Conservation (phyloP, 371 early-diverging fungal species). For the Saksenaea oblongispora region DNA sequence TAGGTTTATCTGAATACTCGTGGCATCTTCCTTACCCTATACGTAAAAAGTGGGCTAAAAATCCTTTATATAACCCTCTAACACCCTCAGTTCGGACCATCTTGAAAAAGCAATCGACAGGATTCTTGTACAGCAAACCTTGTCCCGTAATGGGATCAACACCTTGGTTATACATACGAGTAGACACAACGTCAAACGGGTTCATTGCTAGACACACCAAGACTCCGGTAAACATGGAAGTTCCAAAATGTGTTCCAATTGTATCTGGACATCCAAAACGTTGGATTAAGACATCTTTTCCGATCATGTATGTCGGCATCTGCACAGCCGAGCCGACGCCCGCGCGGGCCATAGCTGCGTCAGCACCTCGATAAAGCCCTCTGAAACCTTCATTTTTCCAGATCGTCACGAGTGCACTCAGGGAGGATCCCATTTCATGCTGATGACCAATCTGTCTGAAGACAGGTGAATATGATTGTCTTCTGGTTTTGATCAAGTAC, state of each 20-base stretch:
- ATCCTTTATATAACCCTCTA: constrained; percentile 89
- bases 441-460: constrained; percentile 85
- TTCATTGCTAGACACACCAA: constrained; percentile 93
- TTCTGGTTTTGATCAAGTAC: constrained; percentile 92
- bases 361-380: constrained; percentile 87
- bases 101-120: constrained; percentile 84
- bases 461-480: constrained; percentile 85
- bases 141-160: constrained; percentile 62
- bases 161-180: constrained; percentile 94
- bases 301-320: constrained; percentile 86
- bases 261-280: constrained; percentile 67
- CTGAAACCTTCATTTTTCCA: constrained; percentile 68
- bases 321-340: constrained; percentile 93
- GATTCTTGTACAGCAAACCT: constrained; percentile 77
- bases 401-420: constrained; percentile 68
- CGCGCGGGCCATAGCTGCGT: constrained; percentile 90
- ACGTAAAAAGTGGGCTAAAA: constrained; percentile 90
- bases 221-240: constrained; percentile 84
- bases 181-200: constrained; percentile 95
- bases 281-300: constrained; percentile 67
- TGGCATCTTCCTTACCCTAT: constrained; percentile 75
- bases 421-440: constrained; percentile 79
- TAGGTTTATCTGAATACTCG: not conserved
- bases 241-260: constrained; percentile 70
- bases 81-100: constrained; percentile 85